Percentiles rank a stretch among this genome's conserved stretches.
phyloP scores from a whole-genome alignment of 306 rosid species.

The Cicer pinnatifidum region DNA sequence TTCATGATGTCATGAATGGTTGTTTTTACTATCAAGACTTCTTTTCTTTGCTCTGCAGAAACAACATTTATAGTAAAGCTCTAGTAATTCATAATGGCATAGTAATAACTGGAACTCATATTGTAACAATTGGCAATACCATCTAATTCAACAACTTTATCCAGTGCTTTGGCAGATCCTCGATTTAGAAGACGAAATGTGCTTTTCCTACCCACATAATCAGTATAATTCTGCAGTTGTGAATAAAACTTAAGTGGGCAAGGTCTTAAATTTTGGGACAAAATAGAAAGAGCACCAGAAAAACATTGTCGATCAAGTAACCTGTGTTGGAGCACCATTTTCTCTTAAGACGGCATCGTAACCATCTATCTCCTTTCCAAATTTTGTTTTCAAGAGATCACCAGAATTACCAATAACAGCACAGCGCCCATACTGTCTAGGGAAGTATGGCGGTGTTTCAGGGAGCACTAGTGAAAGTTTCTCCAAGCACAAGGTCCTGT shows the following conservation, averaged over 20 bases:
- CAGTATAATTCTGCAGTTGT: conserved; percentile 73
- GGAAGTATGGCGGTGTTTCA: conserved; percentile 82
- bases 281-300: conserved; percentile 28
- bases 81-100: conserved; percentile 32
- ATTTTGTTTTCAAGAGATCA: conserved; percentile 89
- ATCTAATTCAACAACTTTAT: conserved; percentile 90
- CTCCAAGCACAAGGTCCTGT: conserved; percentile 79
- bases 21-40: conserved; percentile 87
- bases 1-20: conserved; percentile 93
- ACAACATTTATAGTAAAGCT: conserved; percentile 43
- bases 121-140: conserved; percentile 54
- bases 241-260: conserved; percentile 28
- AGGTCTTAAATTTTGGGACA: conserved; percentile 35
- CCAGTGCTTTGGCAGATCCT: conserved; percentile 98
- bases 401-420: conserved; percentile 98
- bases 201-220: conserved; percentile 81
- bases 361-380: conserved; percentile 88
- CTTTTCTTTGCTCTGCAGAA: conserved; percentile 83
- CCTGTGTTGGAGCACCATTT: conserved; percentile 96
- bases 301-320: conserved; percentile 42
- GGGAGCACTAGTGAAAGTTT: conserved; percentile 95
- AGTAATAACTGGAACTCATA: conserved; percentile 30
- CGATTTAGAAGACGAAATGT: conserved; percentile 95
- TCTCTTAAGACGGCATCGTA: conserved; percentile 90
- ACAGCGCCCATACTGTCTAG: conserved; percentile 84